A percentile compares a stretch with the other conserved stretches of the same genome.
Evolutionary conservation across 768 basidiomycete genomes (phyloP).

Genomic region (Boletus sp.): DNA sequence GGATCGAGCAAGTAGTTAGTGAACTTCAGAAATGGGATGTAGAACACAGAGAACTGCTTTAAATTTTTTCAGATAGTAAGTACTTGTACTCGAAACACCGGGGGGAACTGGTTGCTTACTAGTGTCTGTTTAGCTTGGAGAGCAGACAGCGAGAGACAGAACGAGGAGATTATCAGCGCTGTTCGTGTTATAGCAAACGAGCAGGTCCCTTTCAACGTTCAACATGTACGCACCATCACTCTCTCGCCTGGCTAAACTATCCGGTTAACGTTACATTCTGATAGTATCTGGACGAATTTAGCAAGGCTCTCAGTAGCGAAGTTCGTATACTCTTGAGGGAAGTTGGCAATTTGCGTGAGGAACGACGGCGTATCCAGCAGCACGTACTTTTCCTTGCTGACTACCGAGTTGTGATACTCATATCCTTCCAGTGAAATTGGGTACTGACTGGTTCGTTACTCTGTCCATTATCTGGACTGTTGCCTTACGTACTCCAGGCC

Average conservation of each 20-base stretch:
- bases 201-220: constrained; percentile 74
- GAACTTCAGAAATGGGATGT: constrained; percentile 50
- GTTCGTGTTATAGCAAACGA: constrained; percentile 69
- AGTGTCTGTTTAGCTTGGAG: constrained; percentile 49
- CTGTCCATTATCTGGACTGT: neutral
- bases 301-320: constrained; percentile 68
- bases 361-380: constrained; percentile 69
- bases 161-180: constrained; percentile 57
- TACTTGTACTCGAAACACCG: neutral
- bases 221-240: constrained; percentile 50
- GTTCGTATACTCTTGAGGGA: constrained; percentile 75
- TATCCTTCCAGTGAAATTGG: constrained; percentile 58
- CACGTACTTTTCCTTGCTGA: constrained; percentile 34
- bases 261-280: neutral
- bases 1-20: constrained; percentile 51
- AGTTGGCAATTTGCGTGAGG: constrained; percentile 74
- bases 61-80: constrained; percentile 52
- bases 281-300: constrained; percentile 80
- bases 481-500: constrained; percentile 31
- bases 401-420: neutral
- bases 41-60: constrained; percentile 52
- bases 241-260: neutral
- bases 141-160: constrained; percentile 54
- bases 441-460: constrained; percentile 58
- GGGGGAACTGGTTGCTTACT: neutral